These are phyloP conservation scores for Aspergillus olivimuriae DNA, from an alignment of 495 filamentous ascomycete species.

Conservation along the genomic window DNA sequence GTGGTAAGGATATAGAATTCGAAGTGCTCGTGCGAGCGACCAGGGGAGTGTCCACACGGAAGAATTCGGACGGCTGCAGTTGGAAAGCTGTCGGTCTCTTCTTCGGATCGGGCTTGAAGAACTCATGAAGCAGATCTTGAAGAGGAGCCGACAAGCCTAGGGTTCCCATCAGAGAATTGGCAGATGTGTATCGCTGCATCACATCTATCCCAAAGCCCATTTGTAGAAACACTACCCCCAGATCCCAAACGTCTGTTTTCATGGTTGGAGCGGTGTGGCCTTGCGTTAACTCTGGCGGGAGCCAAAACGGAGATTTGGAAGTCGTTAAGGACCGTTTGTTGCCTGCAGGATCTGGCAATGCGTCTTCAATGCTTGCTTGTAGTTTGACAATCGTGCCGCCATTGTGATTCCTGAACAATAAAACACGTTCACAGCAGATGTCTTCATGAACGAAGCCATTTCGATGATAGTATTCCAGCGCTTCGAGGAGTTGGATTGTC, in stretches of 20 bases:
- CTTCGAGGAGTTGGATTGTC: conserved; percentile 88
- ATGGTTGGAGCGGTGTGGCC: conserved; percentile 53
- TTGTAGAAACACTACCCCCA: conserved; percentile 83
- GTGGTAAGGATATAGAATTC: conserved; percentile 34
- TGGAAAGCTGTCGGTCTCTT: conserved; percentile 88
- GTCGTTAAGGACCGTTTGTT: conserved; percentile 43
- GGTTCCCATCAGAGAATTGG: conserved; percentile 54
- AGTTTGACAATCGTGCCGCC: conserved; percentile 41
- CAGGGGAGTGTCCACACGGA: conserved; percentile 52
- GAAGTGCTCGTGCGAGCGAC: conserved; percentile 30
- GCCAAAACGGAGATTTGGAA: conserved; percentile 74
- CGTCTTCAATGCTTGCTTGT: conserved; percentile 36
- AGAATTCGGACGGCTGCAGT: conserved; percentile 80
- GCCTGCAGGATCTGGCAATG: conserved; percentile 25
- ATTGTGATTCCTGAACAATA: conserved; percentile 46
- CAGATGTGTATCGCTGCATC: conserved; percentile 69
- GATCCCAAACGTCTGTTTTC: conserved; percentile 91
- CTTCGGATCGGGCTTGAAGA: conserved; percentile 76
- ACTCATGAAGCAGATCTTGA: conserved; percentile 69
- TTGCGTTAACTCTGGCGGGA: conserved; percentile 69
- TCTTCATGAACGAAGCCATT: conserved; percentile 75
- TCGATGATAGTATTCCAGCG: conserved; percentile 76
- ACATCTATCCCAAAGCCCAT: conserved; percentile 88
- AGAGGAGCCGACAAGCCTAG: conserved; percentile 68
- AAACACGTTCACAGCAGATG: conserved; percentile 69